These are phyloP conservation scores for Eudorina sp. DNA, from an alignment of 139 green algal genomes.

Conservation along the genomic window DNA sequence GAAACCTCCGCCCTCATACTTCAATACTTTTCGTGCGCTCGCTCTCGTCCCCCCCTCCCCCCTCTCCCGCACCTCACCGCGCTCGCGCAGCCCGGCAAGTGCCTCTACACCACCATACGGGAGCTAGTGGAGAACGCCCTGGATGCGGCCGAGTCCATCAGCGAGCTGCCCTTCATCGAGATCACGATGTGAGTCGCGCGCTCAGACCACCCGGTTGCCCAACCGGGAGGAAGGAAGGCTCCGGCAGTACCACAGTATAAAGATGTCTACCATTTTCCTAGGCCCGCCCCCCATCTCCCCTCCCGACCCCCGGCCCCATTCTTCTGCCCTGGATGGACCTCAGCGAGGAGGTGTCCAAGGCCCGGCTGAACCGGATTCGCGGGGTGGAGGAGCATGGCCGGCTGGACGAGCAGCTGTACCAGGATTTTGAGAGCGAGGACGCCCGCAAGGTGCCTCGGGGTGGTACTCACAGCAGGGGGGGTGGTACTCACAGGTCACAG, in stretches of 20 bases:
- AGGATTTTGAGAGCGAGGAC: constrained; percentile 92
- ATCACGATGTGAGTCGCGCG: constrained; percentile 77
- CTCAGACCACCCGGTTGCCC: too few species aligned
- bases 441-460: constrained; percentile 71
- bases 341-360: constrained; percentile 88
- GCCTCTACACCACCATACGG: constrained; percentile 95
- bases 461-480: background rate
- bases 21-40: too few species aligned
- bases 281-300: background rate
- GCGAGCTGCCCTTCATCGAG: constrained; percentile 82
- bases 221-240: too few species aligned
- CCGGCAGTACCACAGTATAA: too few species aligned
- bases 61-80: too few species aligned
- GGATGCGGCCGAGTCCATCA: constrained; percentile 90
- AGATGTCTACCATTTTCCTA: background rate
- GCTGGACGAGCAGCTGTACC: constrained; percentile 92
- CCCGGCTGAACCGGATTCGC: constrained; percentile 82
- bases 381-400: constrained; percentile 86
- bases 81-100: constrained; percentile 93
- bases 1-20: too few species aligned
- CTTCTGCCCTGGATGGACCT: background rate
- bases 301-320: background rate
- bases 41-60: too few species aligned
- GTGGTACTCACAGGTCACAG: too few species aligned
- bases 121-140: constrained; percentile 97